These are phyloP conservation scores for Jatropha multifida DNA, from an alignment of 441 rosid species.

Conservation along the genomic window DNA sequence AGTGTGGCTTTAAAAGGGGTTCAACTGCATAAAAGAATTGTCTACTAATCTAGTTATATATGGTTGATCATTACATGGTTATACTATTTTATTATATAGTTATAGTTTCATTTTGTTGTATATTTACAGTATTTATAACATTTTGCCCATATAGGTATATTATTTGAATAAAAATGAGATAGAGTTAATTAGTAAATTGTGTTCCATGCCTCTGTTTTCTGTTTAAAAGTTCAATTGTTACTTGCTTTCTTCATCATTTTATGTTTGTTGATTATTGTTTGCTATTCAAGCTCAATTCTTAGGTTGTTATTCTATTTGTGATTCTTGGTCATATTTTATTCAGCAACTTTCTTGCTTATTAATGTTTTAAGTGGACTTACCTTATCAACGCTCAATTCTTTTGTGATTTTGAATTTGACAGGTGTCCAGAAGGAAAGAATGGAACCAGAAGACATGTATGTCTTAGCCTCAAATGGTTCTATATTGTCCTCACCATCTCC, in stretches of 20 bases:
- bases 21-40: neutral
- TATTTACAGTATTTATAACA: no score
- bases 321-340: neutral
- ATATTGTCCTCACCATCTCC: constrained; percentile 70
- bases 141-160: no score
- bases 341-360: neutral
- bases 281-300: neutral
- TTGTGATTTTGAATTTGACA: constrained; percentile 31
- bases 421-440: constrained; percentile 99
- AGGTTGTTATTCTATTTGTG: neutral
- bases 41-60: neutral
- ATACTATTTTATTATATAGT: no score
- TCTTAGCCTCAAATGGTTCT: constrained; percentile 66
- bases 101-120: no score
- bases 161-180: no score
- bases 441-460: constrained; percentile 93
- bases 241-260: neutral
- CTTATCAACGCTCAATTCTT: constrained; percentile 7
- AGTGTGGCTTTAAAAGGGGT: neutral
- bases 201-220: neutral
- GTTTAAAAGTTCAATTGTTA: neutral
- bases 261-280: neutral
- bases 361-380: neutral
- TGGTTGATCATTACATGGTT: neutral
- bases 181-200: no score